phyloP scores from a whole-genome alignment of 371 early-diverging fungal species.

The Mortierella sp. region DNA sequence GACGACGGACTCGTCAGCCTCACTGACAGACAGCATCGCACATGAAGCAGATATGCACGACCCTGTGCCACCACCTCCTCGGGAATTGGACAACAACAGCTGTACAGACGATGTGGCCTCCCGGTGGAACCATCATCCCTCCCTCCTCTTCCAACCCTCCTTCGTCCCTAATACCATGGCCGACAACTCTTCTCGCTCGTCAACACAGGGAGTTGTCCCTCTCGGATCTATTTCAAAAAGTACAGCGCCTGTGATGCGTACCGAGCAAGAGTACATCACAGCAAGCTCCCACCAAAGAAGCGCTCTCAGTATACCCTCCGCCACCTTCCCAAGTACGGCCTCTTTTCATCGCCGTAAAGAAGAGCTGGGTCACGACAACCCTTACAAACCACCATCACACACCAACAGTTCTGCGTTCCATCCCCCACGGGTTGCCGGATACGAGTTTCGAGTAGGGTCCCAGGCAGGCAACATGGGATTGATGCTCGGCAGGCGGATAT shows the following conservation, averaged over 20 bases:
- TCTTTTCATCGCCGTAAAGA: constrained; percentile 16
- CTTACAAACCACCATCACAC: constrained; percentile 44
- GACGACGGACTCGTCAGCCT: background rate
- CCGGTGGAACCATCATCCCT: background rate
- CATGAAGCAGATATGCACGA: background rate
- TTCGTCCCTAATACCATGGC: background rate
- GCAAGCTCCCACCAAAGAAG: constrained; percentile 1
- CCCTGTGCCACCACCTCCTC: constrained; percentile 5
- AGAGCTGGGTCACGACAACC: constrained; percentile 27
- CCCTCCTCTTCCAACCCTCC: constrained; percentile 8
- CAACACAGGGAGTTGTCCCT: background rate
- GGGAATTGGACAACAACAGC: background rate
- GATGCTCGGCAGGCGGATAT: constrained; percentile 52
- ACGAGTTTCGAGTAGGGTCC: constrained; percentile 47
- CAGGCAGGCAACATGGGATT: constrained; percentile 53
- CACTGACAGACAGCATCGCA: background rate
- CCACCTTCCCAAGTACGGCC: constrained; percentile 4
- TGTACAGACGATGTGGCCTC: background rate
- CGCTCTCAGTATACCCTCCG: background rate
- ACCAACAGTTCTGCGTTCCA: constrained; percentile 42
- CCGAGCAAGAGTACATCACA: constrained; percentile 4
- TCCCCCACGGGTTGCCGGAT: constrained; percentile 40
- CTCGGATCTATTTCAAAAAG: background rate
- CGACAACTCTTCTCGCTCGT: background rate
- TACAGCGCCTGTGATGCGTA: constrained; percentile 1